These are phyloP conservation scores for Croton setiger DNA, from an alignment of 441 rosid species.

Conservation along the genomic window DNA sequence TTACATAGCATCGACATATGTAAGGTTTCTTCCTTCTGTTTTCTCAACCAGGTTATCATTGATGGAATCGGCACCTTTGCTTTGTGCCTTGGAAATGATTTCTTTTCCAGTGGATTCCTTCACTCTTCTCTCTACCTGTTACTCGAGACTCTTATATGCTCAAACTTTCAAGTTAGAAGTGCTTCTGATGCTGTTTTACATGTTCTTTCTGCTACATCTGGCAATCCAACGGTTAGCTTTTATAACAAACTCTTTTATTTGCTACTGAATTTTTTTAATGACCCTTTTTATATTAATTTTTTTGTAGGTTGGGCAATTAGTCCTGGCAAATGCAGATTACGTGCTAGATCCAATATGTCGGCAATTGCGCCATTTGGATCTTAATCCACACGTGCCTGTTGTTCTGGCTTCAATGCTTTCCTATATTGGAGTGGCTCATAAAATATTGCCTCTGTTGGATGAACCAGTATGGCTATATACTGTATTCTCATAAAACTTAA, in stretches of 20 bases:
- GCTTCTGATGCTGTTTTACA: constrained; percentile 80
- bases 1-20: background rate
- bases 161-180: constrained; percentile 68
- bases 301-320: constrained; percentile 84
- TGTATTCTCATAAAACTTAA: constrained; percentile 7
- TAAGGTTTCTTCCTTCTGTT: constrained; percentile 18
- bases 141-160: constrained; percentile 75
- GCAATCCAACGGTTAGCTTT: constrained; percentile 63
- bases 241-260: constrained; percentile 15
- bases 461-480: constrained; percentile 67
- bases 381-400: constrained; percentile 83
- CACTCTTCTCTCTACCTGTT: constrained; percentile 85
- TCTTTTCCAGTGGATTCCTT: constrained; percentile 84
- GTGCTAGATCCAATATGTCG: constrained; percentile 83
- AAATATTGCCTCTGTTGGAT: constrained; percentile 78
- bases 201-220: constrained; percentile 55
- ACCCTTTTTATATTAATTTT: constrained; percentile 14
- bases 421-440: constrained; percentile 78
- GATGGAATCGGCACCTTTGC: constrained; percentile 86
- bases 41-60: constrained; percentile 52
- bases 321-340: constrained; percentile 92
- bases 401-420: constrained; percentile 98
- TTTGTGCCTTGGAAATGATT: constrained; percentile 70
- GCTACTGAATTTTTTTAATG: constrained; percentile 9
- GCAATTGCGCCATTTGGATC: constrained; percentile 88